Conservation (phyloP, 257 asterid species). For the Leptodermis oblonga region DNA sequence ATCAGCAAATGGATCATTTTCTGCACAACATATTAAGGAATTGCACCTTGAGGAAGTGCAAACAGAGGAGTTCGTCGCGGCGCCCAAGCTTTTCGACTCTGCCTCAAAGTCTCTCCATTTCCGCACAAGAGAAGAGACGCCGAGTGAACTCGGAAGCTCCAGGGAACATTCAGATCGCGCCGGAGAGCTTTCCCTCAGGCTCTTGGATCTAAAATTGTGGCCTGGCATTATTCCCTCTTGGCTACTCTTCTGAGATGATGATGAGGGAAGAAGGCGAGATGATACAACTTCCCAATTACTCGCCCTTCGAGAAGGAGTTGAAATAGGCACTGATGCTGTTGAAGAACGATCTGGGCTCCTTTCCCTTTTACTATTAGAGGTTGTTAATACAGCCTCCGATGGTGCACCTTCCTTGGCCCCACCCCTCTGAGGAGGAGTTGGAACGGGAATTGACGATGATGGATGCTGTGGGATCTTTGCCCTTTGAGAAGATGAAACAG, state of each 20-base stretch:
- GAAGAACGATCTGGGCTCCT: conserved; percentile 20
- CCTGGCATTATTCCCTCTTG: neutral
- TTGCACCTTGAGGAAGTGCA: conserved; percentile 18
- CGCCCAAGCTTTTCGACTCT: conserved; percentile 24
- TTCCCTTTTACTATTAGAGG: neutral
- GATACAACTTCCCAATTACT: conserved; percentile 12
- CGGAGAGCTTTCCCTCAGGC: conserved; percentile 15
- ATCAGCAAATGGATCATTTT: conserved; percentile 13
- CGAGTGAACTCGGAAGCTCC: conserved; percentile 37
- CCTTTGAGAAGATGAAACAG: too few species aligned
- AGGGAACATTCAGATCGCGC: conserved; percentile 20
- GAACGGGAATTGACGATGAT: too few species aligned
- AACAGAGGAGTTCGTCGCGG: conserved; percentile 3
- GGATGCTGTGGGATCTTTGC: too few species aligned
- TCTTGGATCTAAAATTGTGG: conserved; percentile 7
- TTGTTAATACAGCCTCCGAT: neutral
- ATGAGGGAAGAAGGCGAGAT: neutral
- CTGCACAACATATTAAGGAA: neutral
- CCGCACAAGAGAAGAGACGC: conserved; percentile 72
- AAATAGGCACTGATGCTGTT: conserved; percentile 8
- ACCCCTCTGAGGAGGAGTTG: neutral
- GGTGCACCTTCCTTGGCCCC: too few species aligned
- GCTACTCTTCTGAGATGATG: conserved; percentile 1
- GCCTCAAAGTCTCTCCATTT: conserved; percentile 72
- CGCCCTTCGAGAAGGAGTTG: conserved; percentile 10